Evolutionary conservation across 306 rosid genomes (phyloP).

Genomic region (Dicorynia guianensis): DNA sequence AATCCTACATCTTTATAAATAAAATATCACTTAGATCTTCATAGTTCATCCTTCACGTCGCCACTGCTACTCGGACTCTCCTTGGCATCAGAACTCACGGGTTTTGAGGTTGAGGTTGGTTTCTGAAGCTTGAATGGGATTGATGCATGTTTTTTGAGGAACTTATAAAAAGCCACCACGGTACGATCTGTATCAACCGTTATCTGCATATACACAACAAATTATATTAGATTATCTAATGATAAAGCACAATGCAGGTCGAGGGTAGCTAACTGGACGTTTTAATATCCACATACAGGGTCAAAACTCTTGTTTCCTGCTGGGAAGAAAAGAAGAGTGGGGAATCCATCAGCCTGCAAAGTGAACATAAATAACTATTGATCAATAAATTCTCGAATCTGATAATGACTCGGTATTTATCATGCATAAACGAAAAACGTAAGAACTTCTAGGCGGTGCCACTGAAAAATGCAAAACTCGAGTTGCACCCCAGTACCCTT

Average conservation of each 20-base stretch:
- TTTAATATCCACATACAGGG: slow-evolving; percentile 47
- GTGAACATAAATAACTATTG: not conserved
- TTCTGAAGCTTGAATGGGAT: slow-evolving; percentile 97
- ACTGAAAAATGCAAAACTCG: not conserved
- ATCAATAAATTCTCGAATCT: slow-evolving; percentile 19
- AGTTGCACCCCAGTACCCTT: slow-evolving; percentile 27
- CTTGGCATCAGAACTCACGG: slow-evolving; percentile 54
- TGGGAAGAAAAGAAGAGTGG: slow-evolving; percentile 58
- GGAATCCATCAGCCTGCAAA: slow-evolving; percentile 59
- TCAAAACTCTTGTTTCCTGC: slow-evolving; percentile 56
- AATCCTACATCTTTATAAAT: slow-evolving; percentile 39
- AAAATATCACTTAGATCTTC: slow-evolving; percentile 39
- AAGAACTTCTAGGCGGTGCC: too few species aligned
- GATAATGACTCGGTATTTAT: not conserved
- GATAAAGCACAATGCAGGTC: slow-evolving; percentile 8
- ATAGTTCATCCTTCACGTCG: slow-evolving; percentile 82
- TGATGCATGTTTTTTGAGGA: slow-evolving; percentile 90
- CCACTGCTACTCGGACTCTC: slow-evolving; percentile 55
- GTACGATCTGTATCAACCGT: slow-evolving; percentile 89
- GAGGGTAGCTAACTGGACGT: slow-evolving; percentile 5
- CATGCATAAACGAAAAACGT: not conserved
- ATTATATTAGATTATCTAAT: slow-evolving; percentile 20
- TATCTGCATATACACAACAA: slow-evolving; percentile 58
- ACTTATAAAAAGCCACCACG: slow-evolving; percentile 94
- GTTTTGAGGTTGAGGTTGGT: slow-evolving; percentile 63